Evolutionary conservation across 2,329 filamentous ascomycete genomes (phyloP), one percentile per base, ranked within the genome.

Genomic region (Arthrobotrys entomopaga): DNA sequence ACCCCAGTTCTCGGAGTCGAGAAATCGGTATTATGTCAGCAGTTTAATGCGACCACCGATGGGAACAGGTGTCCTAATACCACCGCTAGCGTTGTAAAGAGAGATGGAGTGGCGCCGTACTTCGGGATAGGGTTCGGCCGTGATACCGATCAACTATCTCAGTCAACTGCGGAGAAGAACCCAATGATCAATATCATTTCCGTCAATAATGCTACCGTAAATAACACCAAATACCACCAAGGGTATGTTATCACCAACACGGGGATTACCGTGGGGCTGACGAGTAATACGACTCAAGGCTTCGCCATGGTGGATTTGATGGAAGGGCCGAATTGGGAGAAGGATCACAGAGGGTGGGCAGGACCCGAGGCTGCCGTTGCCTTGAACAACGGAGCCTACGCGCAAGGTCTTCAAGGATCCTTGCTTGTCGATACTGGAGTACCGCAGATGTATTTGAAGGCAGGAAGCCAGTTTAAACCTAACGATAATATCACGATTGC

Each of bases 151-250:
- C 42, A 49, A 13, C 29, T 49, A 13, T 63, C 59, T 53, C 60
- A 64, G 16, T 49, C 60, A n/a, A 56, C 59, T 11, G 42, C 46
- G 43, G 59, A 63, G 34, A 48, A 49, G 24, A 63, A 63, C 20
- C 48, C 46, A 10, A 63, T 63, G 59, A 63, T 63, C 26, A 63
- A 53, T 52, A 63, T 63, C 48, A 46, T 63, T 29, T 63, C 59
- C 11, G 40, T 63, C 49, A 63, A 63, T 53, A 63, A 53, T 53
- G 29, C 42, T 26, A 63, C 59, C 22, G 19, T 63, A 11, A 38
- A 63, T 20, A 24, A 22, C 22, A 16, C 59, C 46, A 63, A 52
- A 40, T 63, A 63, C 42, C 59, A 63, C 26, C 59, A 43, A 20
- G 59, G 59, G 19, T 63, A 63, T 42, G 50, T 63, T n/a, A 63